Evolutionary conservation across 768 basidiomycete genomes (phyloP).

Genomic region (Leccinum subgranulosum): DNA sequence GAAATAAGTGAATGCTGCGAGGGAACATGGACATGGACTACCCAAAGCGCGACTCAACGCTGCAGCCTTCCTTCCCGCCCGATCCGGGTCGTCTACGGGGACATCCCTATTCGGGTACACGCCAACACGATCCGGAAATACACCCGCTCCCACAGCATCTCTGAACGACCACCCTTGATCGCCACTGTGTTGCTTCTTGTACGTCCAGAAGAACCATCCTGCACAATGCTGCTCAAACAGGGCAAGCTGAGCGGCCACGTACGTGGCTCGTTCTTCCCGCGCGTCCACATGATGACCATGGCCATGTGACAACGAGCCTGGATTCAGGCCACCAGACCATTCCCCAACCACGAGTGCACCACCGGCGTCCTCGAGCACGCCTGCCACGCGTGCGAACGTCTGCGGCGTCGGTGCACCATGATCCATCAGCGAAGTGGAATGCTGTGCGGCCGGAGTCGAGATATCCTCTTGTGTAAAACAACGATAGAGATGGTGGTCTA

Average conservation of each 20-base stretch:
- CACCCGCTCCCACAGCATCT: constrained; percentile 59
- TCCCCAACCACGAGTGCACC: constrained; percentile 70
- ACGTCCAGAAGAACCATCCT: constrained; percentile 87
- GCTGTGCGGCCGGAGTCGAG: constrained; percentile 49
- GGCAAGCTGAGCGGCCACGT: constrained; percentile 60
- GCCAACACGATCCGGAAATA: constrained; percentile 56
- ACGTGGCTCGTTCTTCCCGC: constrained; percentile 43
- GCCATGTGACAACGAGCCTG: constrained; percentile 49
- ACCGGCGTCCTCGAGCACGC: constrained; percentile 34
- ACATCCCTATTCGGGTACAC: constrained; percentile 29
- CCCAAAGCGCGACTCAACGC: constrained; percentile 33
- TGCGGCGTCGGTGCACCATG: constrained; percentile 36
- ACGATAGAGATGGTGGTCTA: constrained; percentile 84
- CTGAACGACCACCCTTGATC: constrained; percentile 75
- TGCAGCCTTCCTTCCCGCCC: constrained; percentile 26
- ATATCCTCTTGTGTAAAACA: constrained; percentile 68
- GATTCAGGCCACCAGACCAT: constrained; percentile 76
- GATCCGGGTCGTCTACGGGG: constrained; percentile 19
- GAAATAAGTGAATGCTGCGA: constrained; percentile 15
- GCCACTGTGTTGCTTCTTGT: constrained; percentile 61
- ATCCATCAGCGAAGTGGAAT: constrained; percentile 47
- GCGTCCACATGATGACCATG: constrained; percentile 31
- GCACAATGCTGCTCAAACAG: constrained; percentile 61
- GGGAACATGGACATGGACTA: constrained; percentile 2
- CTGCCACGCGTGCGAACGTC: constrained; percentile 39